Evolutionary conservation across 2,329 filamentous ascomycete species (phyloP).

Genomic region (Helicocarpus griseus): DNA sequence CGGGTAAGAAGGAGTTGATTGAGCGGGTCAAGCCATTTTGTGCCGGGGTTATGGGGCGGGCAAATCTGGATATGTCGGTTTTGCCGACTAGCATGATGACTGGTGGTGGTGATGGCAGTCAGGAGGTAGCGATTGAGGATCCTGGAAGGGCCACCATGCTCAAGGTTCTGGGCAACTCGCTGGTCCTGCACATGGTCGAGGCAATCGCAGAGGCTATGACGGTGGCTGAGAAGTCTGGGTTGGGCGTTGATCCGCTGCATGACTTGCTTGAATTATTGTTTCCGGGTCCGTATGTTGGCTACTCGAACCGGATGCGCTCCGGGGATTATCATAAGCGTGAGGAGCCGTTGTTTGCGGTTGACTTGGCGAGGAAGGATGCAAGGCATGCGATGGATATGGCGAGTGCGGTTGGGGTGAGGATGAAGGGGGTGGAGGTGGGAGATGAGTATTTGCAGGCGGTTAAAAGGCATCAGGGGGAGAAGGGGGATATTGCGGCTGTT

Average conservation of each 20-base stretch:
- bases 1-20: slow-evolving; percentile 53
- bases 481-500: slow-evolving; percentile 70
- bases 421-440: slow-evolving; percentile 57
- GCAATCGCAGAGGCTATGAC: slow-evolving; percentile 69
- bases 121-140: slow-evolving; percentile 43
- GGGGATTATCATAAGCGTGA: slow-evolving; percentile 70
- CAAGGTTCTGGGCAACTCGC: slow-evolving; percentile 80
- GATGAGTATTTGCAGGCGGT: slow-evolving; percentile 61
- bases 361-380: slow-evolving; percentile 74
- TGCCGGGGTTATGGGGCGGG: slow-evolving; percentile 60
- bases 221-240: slow-evolving; percentile 68
- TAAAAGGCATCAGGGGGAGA: slow-evolving; percentile 57
- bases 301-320: slow-evolving; percentile 61
- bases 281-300: slow-evolving; percentile 64
- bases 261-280: slow-evolving; percentile 64
- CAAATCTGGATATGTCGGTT: slow-evolving; percentile 56
- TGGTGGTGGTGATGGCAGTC: background rate
- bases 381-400: slow-evolving; percentile 64
- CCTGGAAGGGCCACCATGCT: slow-evolving; percentile 60
- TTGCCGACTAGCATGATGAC: background rate
- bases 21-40: slow-evolving; percentile 60
- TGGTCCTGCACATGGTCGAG: slow-evolving; percentile 74
- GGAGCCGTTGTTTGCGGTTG: slow-evolving; percentile 71
- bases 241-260: slow-evolving; percentile 62
- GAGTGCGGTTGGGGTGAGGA: slow-evolving; percentile 47